These are phyloP conservation scores for Leishmania tarentolae DNA, from an alignment of 208 protist genomes.

Conservation along the genomic window DNA sequence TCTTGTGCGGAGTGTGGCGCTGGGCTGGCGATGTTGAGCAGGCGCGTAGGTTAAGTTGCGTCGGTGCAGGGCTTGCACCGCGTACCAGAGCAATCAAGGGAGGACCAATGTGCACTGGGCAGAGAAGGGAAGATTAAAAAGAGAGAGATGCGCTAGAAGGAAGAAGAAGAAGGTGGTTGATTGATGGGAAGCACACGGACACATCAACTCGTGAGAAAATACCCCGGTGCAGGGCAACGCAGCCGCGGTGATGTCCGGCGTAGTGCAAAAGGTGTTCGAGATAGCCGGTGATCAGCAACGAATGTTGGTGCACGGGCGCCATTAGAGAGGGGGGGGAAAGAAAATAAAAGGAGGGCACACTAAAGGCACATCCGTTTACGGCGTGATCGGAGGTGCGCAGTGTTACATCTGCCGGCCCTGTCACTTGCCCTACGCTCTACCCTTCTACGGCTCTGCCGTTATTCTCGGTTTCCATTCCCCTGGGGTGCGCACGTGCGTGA, in stretches of 20 bases:
- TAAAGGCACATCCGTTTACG: not conserved
- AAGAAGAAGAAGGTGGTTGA: not conserved
- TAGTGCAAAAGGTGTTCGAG: not conserved
- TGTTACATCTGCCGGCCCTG: not conserved
- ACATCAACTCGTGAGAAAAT: not conserved
- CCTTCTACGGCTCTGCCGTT: not conserved
- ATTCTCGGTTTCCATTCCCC: not conserved
- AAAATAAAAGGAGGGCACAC: not conserved
- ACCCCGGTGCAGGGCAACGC: not conserved
- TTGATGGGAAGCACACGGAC: not conserved
- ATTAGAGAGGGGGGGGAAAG: not conserved
- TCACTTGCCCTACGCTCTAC: not conserved
- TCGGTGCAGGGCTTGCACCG: not conserved
- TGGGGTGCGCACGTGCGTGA: not conserved
- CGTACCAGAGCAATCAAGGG: not conserved
- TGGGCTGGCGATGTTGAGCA: not conserved
- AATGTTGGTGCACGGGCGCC: not conserved
- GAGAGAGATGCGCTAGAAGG: not conserved
- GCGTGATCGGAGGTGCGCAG: not conserved
- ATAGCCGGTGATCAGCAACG: not conserved
- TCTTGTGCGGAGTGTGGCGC: not conserved
- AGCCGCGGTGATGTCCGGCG: not conserved
- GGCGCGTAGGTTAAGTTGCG: not conserved
- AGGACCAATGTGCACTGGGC: not conserved
- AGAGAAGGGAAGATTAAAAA: not conserved